A percentile compares a stretch with the other conserved stretches of the same genome.
Evolutionary conservation across 2,329 filamentous ascomycete genomes (phyloP).

Genomic region (Neospermospora avenae): DNA sequence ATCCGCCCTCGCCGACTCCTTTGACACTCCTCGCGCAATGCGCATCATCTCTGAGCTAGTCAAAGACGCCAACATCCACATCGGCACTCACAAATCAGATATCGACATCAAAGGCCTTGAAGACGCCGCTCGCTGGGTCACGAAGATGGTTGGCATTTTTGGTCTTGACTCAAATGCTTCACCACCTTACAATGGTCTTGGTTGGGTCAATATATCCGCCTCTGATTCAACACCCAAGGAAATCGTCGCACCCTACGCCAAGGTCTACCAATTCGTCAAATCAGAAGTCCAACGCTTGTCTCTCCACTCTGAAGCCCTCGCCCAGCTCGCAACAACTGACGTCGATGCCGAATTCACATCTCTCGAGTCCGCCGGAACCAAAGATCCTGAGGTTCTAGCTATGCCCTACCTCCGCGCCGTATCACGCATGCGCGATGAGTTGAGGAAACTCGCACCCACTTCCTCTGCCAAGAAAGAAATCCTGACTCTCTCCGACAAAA

Average conservation of each 20-base stretch:
- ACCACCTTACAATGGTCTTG: conserved; percentile 53
- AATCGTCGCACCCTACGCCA: conserved; percentile 46
- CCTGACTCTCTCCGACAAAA: conserved; percentile 71
- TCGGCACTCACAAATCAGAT: conserved; percentile 45
- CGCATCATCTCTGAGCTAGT: conserved; percentile 74
- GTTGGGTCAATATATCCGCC: conserved; percentile 46
- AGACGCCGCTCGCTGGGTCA: conserved; percentile 72
- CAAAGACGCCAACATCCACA: conserved; percentile 67
- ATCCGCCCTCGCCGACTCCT: conserved; percentile 72
- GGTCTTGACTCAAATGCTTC: conserved; percentile 67
- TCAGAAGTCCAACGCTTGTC: conserved; percentile 46
- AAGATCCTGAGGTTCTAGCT: conserved; percentile 51
- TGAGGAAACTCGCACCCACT: conserved; percentile 52
- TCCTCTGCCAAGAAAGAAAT: conserved; percentile 65
- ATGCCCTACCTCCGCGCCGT: conserved; percentile 54
- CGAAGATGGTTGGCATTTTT: conserved; percentile 78
- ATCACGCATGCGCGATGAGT: conserved; percentile 57
- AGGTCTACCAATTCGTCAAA: conserved; percentile 45
- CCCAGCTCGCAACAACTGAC: conserved; percentile 42
- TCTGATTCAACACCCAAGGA: conserved; percentile 41
- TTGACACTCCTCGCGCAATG: conserved; percentile 82
- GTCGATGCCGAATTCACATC: conserved; percentile 47
- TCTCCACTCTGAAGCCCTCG: conserved; percentile 46
- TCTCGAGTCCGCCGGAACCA: conserved; percentile 43
- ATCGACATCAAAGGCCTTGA: conserved; percentile 48